Conservation (phyloP, 495 filamentous ascomycete species). For the Aspergillus bertholletiae region DNA sequence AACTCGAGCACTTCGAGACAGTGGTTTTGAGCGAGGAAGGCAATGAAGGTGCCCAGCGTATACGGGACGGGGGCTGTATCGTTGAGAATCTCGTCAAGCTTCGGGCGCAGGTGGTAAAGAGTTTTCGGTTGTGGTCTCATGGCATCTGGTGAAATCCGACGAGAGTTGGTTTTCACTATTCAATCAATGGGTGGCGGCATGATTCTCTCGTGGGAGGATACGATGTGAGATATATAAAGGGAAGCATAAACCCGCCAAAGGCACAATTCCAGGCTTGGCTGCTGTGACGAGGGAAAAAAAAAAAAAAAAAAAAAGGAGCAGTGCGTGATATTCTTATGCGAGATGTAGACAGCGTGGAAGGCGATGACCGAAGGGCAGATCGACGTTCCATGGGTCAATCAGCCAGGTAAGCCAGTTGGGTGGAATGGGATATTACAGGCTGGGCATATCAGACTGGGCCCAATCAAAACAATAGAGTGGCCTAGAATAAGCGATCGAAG, state of each 20-base stretch:
- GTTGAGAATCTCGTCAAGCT: conserved; percentile 72
- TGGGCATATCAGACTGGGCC: background rate
- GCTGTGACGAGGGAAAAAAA: background rate
- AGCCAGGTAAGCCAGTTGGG: background rate
- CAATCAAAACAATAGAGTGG: background rate
- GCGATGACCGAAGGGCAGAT: background rate
- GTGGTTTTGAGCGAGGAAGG: conserved; percentile 85
- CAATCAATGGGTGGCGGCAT: background rate
- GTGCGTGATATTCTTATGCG: background rate
- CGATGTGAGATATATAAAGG: background rate
- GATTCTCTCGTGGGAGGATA: background rate
- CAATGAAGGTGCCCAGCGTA: conserved; percentile 82
- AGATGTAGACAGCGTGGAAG: background rate
- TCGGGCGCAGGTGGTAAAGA: conserved; percentile 45
- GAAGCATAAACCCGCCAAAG: background rate
- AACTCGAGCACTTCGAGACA: conserved; percentile 89
- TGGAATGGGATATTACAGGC: background rate
- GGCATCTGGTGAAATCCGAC: background rate
- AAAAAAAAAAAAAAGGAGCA: too few relatives aligned
- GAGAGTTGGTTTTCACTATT: background rate
- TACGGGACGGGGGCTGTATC: conserved; percentile 78
- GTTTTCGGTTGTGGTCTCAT: background rate
- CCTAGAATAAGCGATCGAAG: background rate
- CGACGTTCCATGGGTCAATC: background rate
- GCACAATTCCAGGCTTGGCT: background rate